Evolutionary conservation across 495 filamentous ascomycete species (phyloP).

Genomic region (Hypoxylon intermedium): DNA sequence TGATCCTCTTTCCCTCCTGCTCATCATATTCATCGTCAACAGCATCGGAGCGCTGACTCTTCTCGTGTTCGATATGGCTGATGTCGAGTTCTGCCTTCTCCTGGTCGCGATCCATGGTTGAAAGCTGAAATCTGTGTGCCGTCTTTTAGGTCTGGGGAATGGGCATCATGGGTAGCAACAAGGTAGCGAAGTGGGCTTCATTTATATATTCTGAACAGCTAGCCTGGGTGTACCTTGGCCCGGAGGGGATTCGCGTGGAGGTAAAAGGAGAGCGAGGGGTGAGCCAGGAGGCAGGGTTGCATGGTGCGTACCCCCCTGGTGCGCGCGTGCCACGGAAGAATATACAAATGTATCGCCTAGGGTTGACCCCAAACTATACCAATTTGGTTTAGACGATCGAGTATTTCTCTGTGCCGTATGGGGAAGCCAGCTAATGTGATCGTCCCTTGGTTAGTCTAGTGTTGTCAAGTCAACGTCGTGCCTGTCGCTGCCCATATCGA

Average conservation of each 20-base stretch:
- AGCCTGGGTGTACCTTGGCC: background rate
- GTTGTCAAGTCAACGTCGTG: too few species aligned
- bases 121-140: background rate
- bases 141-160: background rate
- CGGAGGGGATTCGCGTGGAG: constrained; percentile 10
- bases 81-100: constrained; percentile 33
- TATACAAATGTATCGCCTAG: constrained; percentile 8
- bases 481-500: too few species aligned
- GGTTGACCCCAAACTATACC: background rate
- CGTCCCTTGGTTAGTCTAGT: too few species aligned
- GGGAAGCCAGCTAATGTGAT: background rate
- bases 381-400: background rate
- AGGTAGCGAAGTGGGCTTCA: background rate
- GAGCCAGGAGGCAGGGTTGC: constrained; percentile 12
- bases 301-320: too few species aligned
- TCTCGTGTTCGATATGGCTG: constrained; percentile 36
- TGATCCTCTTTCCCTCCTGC: constrained; percentile 47
- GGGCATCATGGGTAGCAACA: background rate
- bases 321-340: background rate
- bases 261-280: constrained; percentile 27
- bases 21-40: constrained; percentile 28
- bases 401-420: background rate
- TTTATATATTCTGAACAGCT: constrained; percentile 21
- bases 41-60: constrained; percentile 10
- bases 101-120: constrained; percentile 37